phyloP scores from a whole-genome alignment of 495 filamentous ascomycete species.

The Endocarpon pusillum region DNA sequence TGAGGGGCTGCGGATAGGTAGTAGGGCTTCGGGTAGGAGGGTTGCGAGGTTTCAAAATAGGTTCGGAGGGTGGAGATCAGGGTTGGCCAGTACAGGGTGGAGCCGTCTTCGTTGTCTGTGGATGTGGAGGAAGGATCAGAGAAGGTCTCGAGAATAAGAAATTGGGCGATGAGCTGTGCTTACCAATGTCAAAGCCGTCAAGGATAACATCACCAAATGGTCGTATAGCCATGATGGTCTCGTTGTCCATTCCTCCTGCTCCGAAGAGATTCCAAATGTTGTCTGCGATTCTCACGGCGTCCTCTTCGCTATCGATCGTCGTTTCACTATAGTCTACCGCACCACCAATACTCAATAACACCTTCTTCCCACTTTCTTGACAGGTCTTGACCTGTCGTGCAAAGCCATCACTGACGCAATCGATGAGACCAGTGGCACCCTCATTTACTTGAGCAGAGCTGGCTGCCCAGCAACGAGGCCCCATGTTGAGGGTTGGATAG shows the following conservation, averaged over 20 bases:
- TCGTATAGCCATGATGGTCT: slow-evolving; percentile 17
- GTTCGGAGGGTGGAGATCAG: slow-evolving; percentile 30
- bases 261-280: slow-evolving; percentile 39
- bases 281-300: slow-evolving; percentile 29
- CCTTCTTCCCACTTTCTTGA: slow-evolving; percentile 29
- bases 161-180: slow-evolving; percentile 5
- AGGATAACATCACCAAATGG: slow-evolving; percentile 36
- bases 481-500: slow-evolving; percentile 15
- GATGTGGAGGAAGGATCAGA: not conserved
- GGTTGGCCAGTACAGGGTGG: slow-evolving; percentile 21
- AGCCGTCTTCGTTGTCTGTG: slow-evolving; percentile 15
- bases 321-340: slow-evolving; percentile 19
- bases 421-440: slow-evolving; percentile 11
- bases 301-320: slow-evolving; percentile 20
- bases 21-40: slow-evolving; percentile 24
- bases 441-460: slow-evolving; percentile 5
- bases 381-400: slow-evolving; percentile 29
- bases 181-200: slow-evolving; percentile 45
- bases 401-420: slow-evolving; percentile 27
- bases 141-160: not conserved
- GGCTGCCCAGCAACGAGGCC: slow-evolving; percentile 13
- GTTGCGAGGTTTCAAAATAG: slow-evolving; percentile 25
- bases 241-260: slow-evolving; percentile 16
- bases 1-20: slow-evolving; percentile 41
- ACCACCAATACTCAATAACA: slow-evolving; percentile 34